These are phyloP conservation scores for Glycine soja DNA, from an alignment of 306 rosid species.

Conservation along the genomic window DNA sequence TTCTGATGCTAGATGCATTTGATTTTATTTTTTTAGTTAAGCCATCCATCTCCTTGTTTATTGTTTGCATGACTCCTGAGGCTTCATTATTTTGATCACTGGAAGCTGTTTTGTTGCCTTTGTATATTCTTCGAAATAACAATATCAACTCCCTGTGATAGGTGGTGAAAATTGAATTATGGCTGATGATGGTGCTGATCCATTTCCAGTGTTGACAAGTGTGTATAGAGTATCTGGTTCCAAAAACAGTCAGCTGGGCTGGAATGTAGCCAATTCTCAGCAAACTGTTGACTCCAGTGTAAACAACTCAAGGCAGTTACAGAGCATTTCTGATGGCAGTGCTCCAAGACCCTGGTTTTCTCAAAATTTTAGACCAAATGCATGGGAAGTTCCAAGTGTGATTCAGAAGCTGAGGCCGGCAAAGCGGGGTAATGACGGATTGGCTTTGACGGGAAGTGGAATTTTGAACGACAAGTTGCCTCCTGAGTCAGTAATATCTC, in stretches of 20 bases:
- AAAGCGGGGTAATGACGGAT: background rate
- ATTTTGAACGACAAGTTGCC: no score
- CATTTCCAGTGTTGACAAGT: constrained; percentile 53
- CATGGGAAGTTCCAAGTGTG: constrained; percentile 43
- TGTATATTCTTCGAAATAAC: constrained; percentile 6
- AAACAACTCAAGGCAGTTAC: background rate
- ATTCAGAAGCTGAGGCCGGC: constrained; percentile 33
- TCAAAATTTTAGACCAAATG: constrained; percentile 18
- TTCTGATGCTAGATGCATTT: no score
- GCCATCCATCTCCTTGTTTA: no score
- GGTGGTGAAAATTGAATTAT: constrained; percentile 42
- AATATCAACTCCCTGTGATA: background rate
- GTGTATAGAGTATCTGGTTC: constrained; percentile 47
- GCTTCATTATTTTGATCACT: no score
- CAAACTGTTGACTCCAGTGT: constrained; percentile 9
- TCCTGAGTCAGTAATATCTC: no score
- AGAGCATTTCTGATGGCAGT: constrained; percentile 9
- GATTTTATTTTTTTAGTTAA: no score
- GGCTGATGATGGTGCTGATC: constrained; percentile 41
- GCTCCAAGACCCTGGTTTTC: constrained; percentile 44
- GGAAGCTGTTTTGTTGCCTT: background rate
- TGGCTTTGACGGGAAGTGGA: no score
- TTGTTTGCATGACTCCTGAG: no score
- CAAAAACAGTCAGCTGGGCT: constrained; percentile 21
- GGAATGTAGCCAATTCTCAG: constrained; percentile 1